These are phyloP conservation scores for Spizellomyces punctatus DNA, from an alignment of 192 early-diverging fungal genomes.

Conservation along the genomic window DNA sequence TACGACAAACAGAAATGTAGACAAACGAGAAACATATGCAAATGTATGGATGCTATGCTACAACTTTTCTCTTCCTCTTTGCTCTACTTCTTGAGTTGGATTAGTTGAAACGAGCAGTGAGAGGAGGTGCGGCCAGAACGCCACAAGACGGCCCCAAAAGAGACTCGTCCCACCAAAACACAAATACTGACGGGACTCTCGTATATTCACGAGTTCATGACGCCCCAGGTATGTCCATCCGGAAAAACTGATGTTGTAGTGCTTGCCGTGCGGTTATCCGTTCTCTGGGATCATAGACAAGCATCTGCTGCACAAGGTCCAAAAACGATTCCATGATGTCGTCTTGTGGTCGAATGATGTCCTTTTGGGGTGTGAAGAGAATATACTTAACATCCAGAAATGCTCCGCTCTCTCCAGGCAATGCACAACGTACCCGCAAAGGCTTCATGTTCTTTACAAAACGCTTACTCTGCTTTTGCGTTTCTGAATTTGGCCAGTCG, in stretches of 20 bases:
- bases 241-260: constrained; percentile 82
- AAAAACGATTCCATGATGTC: constrained; percentile 50
- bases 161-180: too few relatives aligned
- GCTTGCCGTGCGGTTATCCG: constrained; percentile 85
- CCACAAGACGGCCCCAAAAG: too few relatives aligned
- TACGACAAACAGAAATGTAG: too few relatives aligned
- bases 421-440: constrained; percentile 47
- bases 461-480: constrained; percentile 56
- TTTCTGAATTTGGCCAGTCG: constrained; percentile 59
- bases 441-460: constrained; percentile 62
- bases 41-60: too few relatives aligned
- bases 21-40: too few relatives aligned
- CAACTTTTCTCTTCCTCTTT: too few relatives aligned
- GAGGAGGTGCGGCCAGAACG: too few relatives aligned
- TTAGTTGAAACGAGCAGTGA: too few relatives aligned
- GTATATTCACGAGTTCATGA: too few relatives aligned
- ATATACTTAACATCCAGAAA: neutral
- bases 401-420: neutral
- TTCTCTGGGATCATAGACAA: constrained; percentile 77
- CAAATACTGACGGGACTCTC: too few relatives aligned
- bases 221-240: neutral
- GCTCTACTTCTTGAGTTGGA: too few relatives aligned
- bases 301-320: constrained; percentile 72
- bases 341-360: constrained; percentile 39
- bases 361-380: constrained; percentile 9